Percentiles rank a stretch among this genome's conserved stretches.
These are phyloP conservation scores for Pulveroboletus sp. DNA, from an alignment of 768 basidiomycete species.

Conservation along the genomic window DNA sequence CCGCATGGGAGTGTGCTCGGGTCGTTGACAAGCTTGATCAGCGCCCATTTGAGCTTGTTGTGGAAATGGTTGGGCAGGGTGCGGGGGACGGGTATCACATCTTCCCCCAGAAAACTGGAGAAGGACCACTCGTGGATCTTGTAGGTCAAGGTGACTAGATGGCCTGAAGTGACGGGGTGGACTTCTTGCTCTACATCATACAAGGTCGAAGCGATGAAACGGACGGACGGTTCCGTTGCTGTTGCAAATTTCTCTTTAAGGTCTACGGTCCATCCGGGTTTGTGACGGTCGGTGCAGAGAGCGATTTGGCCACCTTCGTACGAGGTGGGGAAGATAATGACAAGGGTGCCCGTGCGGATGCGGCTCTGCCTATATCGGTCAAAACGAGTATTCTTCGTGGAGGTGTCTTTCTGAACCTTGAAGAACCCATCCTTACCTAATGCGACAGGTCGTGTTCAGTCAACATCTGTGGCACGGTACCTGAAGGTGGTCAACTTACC, in stretches of 20 bases:
- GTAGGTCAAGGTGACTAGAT: slow-evolving; percentile 45
- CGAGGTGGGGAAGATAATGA: slow-evolving; percentile 45
- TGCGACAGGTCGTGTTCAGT: not conserved
- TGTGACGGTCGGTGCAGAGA: no score
- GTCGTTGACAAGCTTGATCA: not conserved
- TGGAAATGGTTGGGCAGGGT: not conserved
- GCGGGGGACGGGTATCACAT: not conserved
- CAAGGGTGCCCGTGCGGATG: slow-evolving; percentile 54
- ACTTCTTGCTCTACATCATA: slow-evolving; percentile 48
- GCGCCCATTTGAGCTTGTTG: not conserved
- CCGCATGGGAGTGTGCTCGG: not conserved
- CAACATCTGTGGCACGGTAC: not conserved
- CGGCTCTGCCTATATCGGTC: no score
- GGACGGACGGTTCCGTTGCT: slow-evolving; percentile 14
- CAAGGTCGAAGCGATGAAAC: slow-evolving; percentile 43
- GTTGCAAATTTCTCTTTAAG: not conserved
- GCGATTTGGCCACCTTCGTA: slow-evolving; percentile 12
- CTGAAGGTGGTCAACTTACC: slow-evolving; percentile 38
- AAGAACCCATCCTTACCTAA: slow-evolving; percentile 11
- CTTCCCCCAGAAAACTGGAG: no score
- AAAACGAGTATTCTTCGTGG: slow-evolving; percentile 41
- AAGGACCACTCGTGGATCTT: no score
- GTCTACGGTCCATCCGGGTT: slow-evolving; percentile 5
- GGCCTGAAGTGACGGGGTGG: slow-evolving; percentile 37
- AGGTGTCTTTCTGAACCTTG: slow-evolving; percentile 29